Evolutionary conservation across 805 yeast genomes (phyloP), one percentile per base, ranked within the genome.

Genomic region (Vanderwaltozyma yarrowii): DNA sequence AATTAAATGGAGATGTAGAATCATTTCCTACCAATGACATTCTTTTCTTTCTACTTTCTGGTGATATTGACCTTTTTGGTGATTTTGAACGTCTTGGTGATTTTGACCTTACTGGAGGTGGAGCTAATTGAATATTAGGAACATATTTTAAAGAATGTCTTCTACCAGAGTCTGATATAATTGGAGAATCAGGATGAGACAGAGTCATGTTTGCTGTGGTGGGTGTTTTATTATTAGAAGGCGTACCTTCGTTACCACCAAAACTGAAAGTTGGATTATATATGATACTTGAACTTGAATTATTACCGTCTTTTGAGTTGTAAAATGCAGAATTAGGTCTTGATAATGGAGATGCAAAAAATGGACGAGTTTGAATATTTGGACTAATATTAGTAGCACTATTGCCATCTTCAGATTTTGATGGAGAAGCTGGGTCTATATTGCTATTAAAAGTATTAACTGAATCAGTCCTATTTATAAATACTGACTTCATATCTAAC

Each of bases 201-300:
- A 31, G 36, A 19, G 25, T 23, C 3, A 11, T 12, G 13, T 11
- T 25, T 21, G 9, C 24, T 12, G 14, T 14, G 13, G 29, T 15
- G 28, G n/a, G 27, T 21, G 4, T 30, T 16, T n/a, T 30, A 19
- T 24, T 30, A 30, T 13, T 36, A 10, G 21, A n/a, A n/a, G n/a
- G n/a, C n/a, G n/a, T n/a, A n/a, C n/a, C n/a, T n/a, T 26, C 33
- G 15, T 27, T 39, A 7, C 43, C 60, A 36, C 64, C 64, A 46
- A 59, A 59, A 3, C 56, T 51, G 36, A 59, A 59, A 1, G 55
- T 36, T 2, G 58, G 49, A 27, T 58, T 59, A 32, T 52, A 50
- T 14, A 59, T 52, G 18, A 59, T 26, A 37, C 59, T 56, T n/a
- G 61, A 54, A 33, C 61, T 55, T 5, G 64, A 59, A 30, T 54